Base-by-base conservation (phyloP, 2,329 filamentous ascomycete genomes). In the Sclerotinia minor region DNA sequence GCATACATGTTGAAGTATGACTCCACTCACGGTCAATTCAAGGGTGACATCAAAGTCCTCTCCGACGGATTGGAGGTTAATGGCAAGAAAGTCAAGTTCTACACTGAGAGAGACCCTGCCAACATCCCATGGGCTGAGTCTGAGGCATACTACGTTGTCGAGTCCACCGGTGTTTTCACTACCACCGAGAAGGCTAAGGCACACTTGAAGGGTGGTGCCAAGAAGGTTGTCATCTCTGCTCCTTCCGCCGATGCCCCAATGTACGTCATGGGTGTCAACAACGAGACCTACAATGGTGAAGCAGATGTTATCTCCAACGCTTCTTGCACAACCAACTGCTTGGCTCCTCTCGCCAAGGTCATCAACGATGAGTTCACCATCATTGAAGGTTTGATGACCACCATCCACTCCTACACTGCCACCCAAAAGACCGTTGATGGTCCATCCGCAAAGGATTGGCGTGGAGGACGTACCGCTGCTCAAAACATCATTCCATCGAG, bases 1-100 rank as follows among this genome's bases (percentile, higher is more conserved):
- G 92, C 91, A 80, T 98, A 98, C 89, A 98, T 98, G 95, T 91
- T 99, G 85, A 96, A 96, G 87, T 98, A 98, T 83, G 95, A 99
- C 87, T 93, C 92, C 77, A 93, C 92, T 82, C 95, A 99, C 88
- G 95, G 95, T 77, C 81, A 87, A 81, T 99, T 98, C 91, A 96
- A 97, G 87, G 94, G 94, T 77, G 89, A 90, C 71, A 88, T 98
- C 82, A 82, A 89, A 82, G 85, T 89, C 71, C 84, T 88, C 71
- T 81, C 81, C 76, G 88, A 85, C 77, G 84, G 85, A 80, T 88
- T 99, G 75, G 82, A 89, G 76, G 89, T 98, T 86, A 94, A 97
- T 83, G 93, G 92, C 89, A 96, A 96, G 89, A 90, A 85, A 78
- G 86, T 98, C 86, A 89, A 89, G 84, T 97, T 97, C 90, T 96